A percentile compares a stretch with the other conserved stretches of the same genome.
Conservation (phyloP, 805 yeast genomes). For the Brettanomyces custersianus region DNA sequence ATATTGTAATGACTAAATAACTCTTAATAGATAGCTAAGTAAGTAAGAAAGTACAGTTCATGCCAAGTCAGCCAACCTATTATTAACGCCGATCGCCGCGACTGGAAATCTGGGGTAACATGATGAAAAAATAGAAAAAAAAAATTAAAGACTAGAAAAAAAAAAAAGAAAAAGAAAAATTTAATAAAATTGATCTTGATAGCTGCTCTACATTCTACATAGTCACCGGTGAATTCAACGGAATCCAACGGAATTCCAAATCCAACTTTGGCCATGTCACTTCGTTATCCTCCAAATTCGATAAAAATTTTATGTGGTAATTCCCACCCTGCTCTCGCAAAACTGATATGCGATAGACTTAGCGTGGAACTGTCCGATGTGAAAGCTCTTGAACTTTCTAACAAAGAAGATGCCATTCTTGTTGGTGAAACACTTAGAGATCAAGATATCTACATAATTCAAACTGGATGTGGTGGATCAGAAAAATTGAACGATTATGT, state of each 20-base stretch:
- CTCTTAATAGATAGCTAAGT: not conserved
- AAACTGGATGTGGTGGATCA: slow-evolving; percentile 46
- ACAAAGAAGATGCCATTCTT: slow-evolving; percentile 67
- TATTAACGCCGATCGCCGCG: no score
- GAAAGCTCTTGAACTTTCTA: slow-evolving; percentile 72
- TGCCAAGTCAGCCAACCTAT: no score
- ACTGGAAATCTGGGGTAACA: not conserved
- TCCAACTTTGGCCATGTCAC: slow-evolving; percentile 27
- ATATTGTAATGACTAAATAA: not conserved
- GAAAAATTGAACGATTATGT: slow-evolving; percentile 71
- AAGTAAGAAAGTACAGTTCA: not conserved
- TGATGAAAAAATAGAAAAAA: not conserved
- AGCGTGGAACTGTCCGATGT: slow-evolving; percentile 65
- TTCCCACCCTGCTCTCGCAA: slow-evolving; percentile 81
- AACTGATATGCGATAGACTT: slow-evolving; percentile 54
- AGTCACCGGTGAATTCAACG: no score
- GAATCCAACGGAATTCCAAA: no score
- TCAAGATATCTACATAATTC: slow-evolving; percentile 74
- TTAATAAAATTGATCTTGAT: not conserved
- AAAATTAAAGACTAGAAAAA: not conserved
- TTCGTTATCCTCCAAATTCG: slow-evolving; percentile 29
- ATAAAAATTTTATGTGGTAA: slow-evolving; percentile 51
- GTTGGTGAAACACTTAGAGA: slow-evolving; percentile 80
- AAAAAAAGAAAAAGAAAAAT: no score
- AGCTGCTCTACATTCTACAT: not conserved